Evolutionary conservation across 805 yeast genomes (phyloP).

Genomic region (Pichia exigua): DNA sequence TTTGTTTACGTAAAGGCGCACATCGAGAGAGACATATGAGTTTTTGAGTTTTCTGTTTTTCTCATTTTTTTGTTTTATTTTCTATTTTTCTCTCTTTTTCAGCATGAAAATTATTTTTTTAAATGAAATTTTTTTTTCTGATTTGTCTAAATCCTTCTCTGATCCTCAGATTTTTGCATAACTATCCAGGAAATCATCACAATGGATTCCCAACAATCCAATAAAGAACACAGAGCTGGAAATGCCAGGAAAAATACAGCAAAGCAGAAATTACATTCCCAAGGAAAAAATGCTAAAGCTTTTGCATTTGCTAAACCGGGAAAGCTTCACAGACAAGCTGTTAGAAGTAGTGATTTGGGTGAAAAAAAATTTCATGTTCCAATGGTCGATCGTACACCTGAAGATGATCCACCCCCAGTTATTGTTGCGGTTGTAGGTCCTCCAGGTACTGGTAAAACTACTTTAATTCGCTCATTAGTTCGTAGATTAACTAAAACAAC

Average conservation of each 20-base stretch:
- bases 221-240: constrained; percentile 74
- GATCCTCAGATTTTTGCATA: not conserved
- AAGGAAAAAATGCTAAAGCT: constrained; percentile 80
- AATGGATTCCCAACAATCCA: constrained; percentile 29
- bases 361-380: constrained; percentile 92
- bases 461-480: constrained; percentile 81
- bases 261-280: constrained; percentile 80
- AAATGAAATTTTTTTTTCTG: not conserved
- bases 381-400: constrained; percentile 95
- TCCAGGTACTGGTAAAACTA: constrained; percentile 96
- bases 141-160: not conserved
- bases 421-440: constrained; percentile 97
- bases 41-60: not conserved
- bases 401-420: constrained; percentile 95
- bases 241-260: constrained; percentile 46
- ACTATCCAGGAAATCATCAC: not conserved
- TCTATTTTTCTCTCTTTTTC: not conserved
- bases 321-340: constrained; percentile 75
- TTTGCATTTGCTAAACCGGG: constrained; percentile 81
- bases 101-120: not conserved
- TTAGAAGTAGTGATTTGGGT: constrained; percentile 71
- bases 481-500: constrained; percentile 84
- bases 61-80: not conserved
- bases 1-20: too few species aligned
- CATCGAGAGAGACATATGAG: too few species aligned